Conservation (phyloP, 225 moss, liverwort and hornwort species). For the Bryoerythrophyllum caledonicum region DNA sequence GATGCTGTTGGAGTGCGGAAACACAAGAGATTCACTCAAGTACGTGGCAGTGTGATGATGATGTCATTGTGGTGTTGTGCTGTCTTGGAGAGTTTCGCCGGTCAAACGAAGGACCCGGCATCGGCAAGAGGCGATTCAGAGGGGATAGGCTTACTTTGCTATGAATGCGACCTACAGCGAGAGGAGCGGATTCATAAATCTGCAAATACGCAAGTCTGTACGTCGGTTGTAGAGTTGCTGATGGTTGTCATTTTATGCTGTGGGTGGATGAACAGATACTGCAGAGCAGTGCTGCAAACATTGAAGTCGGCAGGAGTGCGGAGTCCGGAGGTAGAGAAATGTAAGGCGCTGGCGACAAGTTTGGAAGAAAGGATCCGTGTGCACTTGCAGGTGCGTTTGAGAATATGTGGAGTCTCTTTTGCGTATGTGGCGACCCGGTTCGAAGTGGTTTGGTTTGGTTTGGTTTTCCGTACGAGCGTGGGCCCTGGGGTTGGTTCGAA, state of each 20-base stretch:
- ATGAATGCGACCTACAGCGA: neutral
- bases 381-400: slow-evolving; percentile 66
- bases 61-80: slow-evolving; percentile 1
- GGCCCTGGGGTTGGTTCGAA: neutral
- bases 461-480: neutral
- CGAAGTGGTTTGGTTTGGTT: neutral
- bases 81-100: neutral
- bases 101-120: neutral
- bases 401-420: neutral
- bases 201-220: neutral
- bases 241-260: neutral
- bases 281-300: slow-evolving; percentile 76
- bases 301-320: slow-evolving; percentile 87
- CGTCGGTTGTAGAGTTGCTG: neutral
- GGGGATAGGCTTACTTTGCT: slow-evolving; percentile 6
- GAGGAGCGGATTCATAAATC: neutral
- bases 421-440: neutral
- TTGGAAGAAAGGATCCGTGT: slow-evolving; percentile 86
- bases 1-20: slow-evolving; percentile 94
- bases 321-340: slow-evolving; percentile 77
- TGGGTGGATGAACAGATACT: slow-evolving; percentile 68
- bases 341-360: slow-evolving; percentile 63
- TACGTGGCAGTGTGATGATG: slow-evolving; percentile 30
- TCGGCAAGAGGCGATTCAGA: neutral
- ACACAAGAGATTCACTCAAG: slow-evolving; percentile 78